phyloP scores from a whole-genome alignment of 345 rosid species.

The Bretschneidera sinensis region DNA sequence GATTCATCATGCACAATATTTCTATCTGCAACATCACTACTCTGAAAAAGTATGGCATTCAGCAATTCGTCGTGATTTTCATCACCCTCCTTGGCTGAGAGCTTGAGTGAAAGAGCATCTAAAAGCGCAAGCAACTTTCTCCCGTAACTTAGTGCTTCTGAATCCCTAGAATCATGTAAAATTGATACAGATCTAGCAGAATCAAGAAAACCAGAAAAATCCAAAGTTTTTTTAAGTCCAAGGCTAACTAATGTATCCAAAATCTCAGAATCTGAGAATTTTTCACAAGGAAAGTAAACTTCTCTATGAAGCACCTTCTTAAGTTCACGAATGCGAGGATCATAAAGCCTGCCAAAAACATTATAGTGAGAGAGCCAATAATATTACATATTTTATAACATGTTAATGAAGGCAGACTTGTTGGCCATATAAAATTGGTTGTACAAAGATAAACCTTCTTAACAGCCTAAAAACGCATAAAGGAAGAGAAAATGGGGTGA shows the following conservation, averaged over 20 bases:
- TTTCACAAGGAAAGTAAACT: slow-evolving; percentile 73
- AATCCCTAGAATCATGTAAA: slow-evolving; percentile 52
- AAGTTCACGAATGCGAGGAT: slow-evolving; percentile 77
- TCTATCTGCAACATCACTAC: slow-evolving; percentile 15
- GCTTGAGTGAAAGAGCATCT: slow-evolving; percentile 56
- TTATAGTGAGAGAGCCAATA: slow-evolving; percentile 11
- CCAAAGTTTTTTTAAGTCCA: slow-evolving; percentile 69
- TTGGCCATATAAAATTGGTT: too few species aligned
- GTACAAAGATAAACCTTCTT: too few species aligned
- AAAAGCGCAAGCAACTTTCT: slow-evolving; percentile 50
- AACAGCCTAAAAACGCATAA: too few species aligned
- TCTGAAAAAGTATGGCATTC: slow-evolving; percentile 18
- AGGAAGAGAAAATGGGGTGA: too few species aligned
- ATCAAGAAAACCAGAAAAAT: slow-evolving; percentile 66
- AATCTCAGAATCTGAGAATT: slow-evolving; percentile 63
- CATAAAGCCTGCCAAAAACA: slow-evolving; percentile 75
- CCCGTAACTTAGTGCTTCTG: slow-evolving; percentile 51
- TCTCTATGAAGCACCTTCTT: slow-evolving; percentile 58
- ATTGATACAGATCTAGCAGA: slow-evolving; percentile 73
- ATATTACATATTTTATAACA: background rate
- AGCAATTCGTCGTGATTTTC: slow-evolving; percentile 29
- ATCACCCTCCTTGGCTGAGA: slow-evolving; percentile 36
- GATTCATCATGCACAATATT: slow-evolving; percentile 26
- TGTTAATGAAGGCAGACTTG: too few species aligned
- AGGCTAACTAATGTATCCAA: slow-evolving; percentile 65